phyloP scores from a whole-genome alignment of 768 basidiomycete genomes.

The Hericium coralloides region DNA sequence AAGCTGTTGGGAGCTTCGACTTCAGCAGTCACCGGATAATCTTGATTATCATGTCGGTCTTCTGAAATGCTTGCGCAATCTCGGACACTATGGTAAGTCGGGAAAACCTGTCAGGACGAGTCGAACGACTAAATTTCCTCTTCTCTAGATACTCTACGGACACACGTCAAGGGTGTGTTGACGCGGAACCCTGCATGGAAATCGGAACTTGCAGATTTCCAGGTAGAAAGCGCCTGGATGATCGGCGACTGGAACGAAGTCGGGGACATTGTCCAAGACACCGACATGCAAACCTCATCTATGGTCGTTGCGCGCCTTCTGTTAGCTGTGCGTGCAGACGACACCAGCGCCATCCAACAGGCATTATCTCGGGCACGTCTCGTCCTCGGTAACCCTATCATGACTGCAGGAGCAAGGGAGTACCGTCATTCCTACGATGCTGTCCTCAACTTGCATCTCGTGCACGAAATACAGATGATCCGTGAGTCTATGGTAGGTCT shows the following conservation, averaged over 20 bases:
- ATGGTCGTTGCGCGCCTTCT: conserved; percentile 73
- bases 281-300: conserved; percentile 45
- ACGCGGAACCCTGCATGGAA: conserved; percentile 83
- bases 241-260: conserved; percentile 90
- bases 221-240: conserved; percentile 94
- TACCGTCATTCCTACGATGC: conserved; percentile 87
- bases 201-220: conserved; percentile 64
- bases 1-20: conserved; percentile 95
- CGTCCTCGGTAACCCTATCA: conserved; percentile 71
- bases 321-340: conserved; percentile 61
- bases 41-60: conserved; percentile 85
- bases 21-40: conserved; percentile 87
- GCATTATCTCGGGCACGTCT: conserved; percentile 58
- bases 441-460: conserved; percentile 72
- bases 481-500: conserved; percentile 33
- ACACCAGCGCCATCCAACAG: conserved; percentile 34
- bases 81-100: conserved; percentile 90
- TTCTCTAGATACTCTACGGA: conserved; percentile 79
- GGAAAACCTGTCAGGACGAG: neutral
- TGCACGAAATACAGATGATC: conserved; percentile 78
- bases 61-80: conserved; percentile 81
- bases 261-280: conserved; percentile 42
- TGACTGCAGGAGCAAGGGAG: conserved; percentile 68
- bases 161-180: conserved; percentile 88
- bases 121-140: neutral